phyloP scores from a whole-genome alignment of 2,329 filamentous ascomycete species.

The Teratosphaeria viscida region DNA sequence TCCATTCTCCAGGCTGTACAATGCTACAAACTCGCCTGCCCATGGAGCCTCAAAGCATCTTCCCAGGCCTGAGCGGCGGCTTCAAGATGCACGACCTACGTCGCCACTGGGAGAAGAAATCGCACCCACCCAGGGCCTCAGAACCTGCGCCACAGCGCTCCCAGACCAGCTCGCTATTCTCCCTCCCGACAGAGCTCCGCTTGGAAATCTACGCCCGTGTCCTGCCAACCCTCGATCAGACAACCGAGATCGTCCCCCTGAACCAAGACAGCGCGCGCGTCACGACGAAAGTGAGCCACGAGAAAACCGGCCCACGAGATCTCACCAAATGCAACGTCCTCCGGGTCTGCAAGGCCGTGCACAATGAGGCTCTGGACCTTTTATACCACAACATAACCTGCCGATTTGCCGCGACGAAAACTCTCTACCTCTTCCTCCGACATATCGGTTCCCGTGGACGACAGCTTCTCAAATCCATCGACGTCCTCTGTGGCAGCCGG shows the following conservation, averaged over 20 bases:
- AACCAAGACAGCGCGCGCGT: constrained; percentile 18
- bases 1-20: constrained; percentile 17
- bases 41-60: constrained; percentile 10
- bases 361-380: constrained; percentile 34
- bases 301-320: constrained; percentile 21
- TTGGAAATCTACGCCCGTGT: constrained; percentile 45
- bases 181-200: constrained; percentile 49
- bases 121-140: not conserved
- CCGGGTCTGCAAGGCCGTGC: constrained; percentile 30
- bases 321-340: constrained; percentile 34
- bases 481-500: constrained; percentile 16
- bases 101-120: constrained; percentile 5
- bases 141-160: not conserved
- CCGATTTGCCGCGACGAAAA: constrained; percentile 31
- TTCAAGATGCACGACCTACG: constrained; percentile 8
- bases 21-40: constrained; percentile 18
- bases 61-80: constrained; percentile 3
- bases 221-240: constrained; percentile 19
- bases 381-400: constrained; percentile 39
- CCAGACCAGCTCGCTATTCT: constrained; percentile 26
- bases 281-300: constrained; percentile 13
- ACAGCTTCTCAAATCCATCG: constrained; percentile 12
- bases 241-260: constrained; percentile 15
- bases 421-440: constrained; percentile 35
- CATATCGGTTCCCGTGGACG: constrained; percentile 20